Base-by-base conservation (phyloP, 805 yeast species). In the Wickerhamiella bombiphila region DNA sequence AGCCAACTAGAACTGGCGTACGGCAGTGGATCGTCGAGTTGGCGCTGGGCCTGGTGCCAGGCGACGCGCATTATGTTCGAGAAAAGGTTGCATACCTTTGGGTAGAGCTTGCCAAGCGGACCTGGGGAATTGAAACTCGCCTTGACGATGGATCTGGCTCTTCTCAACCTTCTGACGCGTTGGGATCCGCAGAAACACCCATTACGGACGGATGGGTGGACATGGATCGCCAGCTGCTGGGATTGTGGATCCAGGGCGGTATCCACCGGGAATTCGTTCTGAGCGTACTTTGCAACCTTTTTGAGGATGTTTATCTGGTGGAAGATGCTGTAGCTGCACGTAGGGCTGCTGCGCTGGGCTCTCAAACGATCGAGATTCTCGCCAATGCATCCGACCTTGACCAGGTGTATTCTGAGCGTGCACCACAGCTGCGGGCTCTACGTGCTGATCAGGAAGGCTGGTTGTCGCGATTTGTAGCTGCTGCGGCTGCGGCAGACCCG, bases 271-370 rank as follows among this genome's bases (percentile, higher is more conserved):
- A 85, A 52, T 61, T 91, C 35, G 66, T 86, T 2, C 61, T 88
- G 18, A 72, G 80, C 34, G 79, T 91, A 4, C 70, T 82, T 46
- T 65, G 95, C 51, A 83, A 93, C 3, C 59, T 91, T 14, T 91
- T 88, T 53, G 99, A 91, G 59, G 99, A 91, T 54, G 73, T 91
- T 8, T 91, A 83, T 53, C 63, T 93, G 36, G 65, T 91, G 34
- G 97, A 91, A 47, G 99, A 91, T 54, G 79, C 95, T 18, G 71
- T 83, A 16, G 94, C 94, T 2, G 66, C 86, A 24, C 78, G 74
- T 47, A 68, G 97, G 51, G 72, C 78, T 40, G 68, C 73, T n/a
- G 69, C 80, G 1, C 66, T 88, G 28, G 77, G 79, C 36, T 83
- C 93, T 22, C 68, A 83, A 35, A 78, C 94, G 54, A 80, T 88